Evolutionary conservation across 768 basidiomycete genomes (phyloP).

Genomic region (Tulasnella sp.): DNA sequence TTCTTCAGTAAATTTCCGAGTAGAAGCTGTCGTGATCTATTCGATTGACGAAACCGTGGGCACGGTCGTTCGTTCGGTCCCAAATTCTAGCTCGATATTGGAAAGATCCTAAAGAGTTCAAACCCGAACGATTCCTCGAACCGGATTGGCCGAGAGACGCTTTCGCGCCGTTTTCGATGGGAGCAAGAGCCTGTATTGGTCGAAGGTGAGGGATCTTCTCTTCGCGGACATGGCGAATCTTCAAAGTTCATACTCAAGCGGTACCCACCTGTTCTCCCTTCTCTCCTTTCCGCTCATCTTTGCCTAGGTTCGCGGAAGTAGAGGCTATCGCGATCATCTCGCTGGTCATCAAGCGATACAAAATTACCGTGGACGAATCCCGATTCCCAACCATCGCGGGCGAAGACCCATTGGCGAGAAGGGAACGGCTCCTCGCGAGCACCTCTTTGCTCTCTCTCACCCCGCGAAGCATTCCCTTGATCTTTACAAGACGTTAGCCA

Average conservation of each 20-base stretch:
- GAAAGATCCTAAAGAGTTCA: conserved; percentile 11
- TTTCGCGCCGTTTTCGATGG: conserved; percentile 14
- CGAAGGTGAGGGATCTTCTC: not conserved
- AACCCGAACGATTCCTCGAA: conserved; percentile 10
- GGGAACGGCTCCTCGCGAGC: conserved; percentile 1
- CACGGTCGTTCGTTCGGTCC: not conserved
- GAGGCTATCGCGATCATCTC: conserved; percentile 6
- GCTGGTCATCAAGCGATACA: conserved; percentile 1
- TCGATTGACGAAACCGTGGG: not conserved
- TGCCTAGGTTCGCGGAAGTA: conserved; percentile 10
- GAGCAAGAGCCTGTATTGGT: not conserved
- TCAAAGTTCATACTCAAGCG: no score
- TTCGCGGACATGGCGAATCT: no score
- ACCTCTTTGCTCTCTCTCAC: not conserved
- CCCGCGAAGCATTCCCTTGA: not conserved
- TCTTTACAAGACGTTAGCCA: not conserved
- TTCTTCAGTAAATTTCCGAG: not conserved
- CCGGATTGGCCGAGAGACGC: conserved; percentile 15
- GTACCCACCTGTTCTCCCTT: not conserved
- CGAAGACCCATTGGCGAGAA: not conserved
- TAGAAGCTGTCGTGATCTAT: no score
- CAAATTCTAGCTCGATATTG: conserved; percentile 4
- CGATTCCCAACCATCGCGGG: not conserved
- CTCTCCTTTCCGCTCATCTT: not conserved
- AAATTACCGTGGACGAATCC: not conserved